Percentiles rank a stretch among this genome's conserved stretches.
Conservation (phyloP, 1,139 yeast species). For the Hemisphaericaspora lyxosophila region DNA sequence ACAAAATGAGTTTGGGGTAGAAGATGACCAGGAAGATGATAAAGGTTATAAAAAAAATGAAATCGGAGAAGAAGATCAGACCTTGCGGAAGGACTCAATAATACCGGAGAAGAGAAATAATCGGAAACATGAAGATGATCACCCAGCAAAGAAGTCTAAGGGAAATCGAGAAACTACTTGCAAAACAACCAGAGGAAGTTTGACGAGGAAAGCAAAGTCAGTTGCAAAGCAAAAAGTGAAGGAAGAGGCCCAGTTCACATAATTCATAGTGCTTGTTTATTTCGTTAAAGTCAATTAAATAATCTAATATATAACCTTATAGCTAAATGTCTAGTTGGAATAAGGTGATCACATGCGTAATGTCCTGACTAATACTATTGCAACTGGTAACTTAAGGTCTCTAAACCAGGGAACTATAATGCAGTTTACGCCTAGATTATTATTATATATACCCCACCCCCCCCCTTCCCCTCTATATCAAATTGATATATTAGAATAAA, state of each 20-base stretch:
- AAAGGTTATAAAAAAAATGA: neutral
- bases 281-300: too few relatives aligned
- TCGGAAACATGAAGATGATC: neutral
- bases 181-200: neutral
- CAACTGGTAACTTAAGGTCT: too few relatives aligned
- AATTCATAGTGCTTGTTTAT: neutral
- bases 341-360: too few relatives aligned
- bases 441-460: too few relatives aligned
- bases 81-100: neutral
- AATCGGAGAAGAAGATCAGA: neutral
- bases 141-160: neutral
- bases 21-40: neutral
- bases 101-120: constrained; percentile 1
- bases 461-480: too few relatives aligned
- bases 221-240: neutral
- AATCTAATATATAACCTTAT: too few relatives aligned
- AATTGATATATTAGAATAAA: too few relatives aligned
- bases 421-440: too few relatives aligned
- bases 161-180: neutral
- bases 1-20: neutral
- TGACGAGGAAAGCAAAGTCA: neutral
- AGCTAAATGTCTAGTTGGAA: too few relatives aligned
- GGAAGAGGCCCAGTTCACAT: neutral
- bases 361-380: too few relatives aligned
- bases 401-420: too few relatives aligned